Percentiles rank a stretch among this genome's conserved stretches.
Conservation (phyloP, 805 yeast genomes). For the Monosporozyma siamensis region DNA sequence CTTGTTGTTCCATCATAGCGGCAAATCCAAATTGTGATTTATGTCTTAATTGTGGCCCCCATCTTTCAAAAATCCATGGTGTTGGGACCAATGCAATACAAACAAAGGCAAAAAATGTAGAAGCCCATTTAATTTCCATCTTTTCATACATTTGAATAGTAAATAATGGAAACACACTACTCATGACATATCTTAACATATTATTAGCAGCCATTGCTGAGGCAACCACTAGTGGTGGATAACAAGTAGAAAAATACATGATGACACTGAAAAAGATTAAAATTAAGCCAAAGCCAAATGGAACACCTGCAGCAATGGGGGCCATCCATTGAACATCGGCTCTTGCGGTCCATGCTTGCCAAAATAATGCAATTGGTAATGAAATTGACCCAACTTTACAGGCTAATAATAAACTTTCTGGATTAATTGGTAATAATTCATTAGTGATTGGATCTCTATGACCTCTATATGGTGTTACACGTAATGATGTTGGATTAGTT, state of each 20-base stretch:
- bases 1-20: constrained; percentile 37
- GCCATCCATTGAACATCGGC: constrained; percentile 62
- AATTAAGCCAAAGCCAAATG: constrained; percentile 68
- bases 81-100: constrained; percentile 64
- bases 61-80: constrained; percentile 57
- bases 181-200: constrained; percentile 61
- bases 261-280: constrained; percentile 62
- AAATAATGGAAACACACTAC: constrained; percentile 80
- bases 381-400: constrained; percentile 61
- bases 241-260: constrained; percentile 59
- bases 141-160: constrained; percentile 73
- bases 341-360: constrained; percentile 76
- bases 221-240: constrained; percentile 70
- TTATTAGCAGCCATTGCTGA: constrained; percentile 89
- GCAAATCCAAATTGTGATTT: constrained; percentile 52
- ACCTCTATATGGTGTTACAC: constrained; percentile 34
- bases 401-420: constrained; percentile 51
- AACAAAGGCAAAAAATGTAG: constrained; percentile 54
- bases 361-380: constrained; percentile 60
- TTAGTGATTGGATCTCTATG: constrained; percentile 40
- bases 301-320: constrained; percentile 66
- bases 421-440: constrained; percentile 43
- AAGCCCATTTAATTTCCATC: constrained; percentile 68
- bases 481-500: constrained; percentile 31
- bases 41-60: constrained; percentile 49